Conservation (phyloP, 495 filamentous ascomycete species). For the Tuber borchii region DNA sequence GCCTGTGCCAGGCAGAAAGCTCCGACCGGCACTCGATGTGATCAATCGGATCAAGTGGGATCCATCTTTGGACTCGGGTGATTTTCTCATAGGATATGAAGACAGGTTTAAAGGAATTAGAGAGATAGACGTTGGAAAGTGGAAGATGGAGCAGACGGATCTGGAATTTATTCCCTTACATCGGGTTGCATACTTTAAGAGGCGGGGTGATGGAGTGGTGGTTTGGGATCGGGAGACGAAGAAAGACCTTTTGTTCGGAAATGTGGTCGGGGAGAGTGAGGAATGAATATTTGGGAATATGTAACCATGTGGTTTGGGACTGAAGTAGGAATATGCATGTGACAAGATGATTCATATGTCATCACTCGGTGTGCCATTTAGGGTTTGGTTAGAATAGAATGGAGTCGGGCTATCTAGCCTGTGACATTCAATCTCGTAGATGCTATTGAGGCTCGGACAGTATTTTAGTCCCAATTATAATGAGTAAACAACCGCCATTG, state of each 20-base stretch:
- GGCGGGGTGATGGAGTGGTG: slow-evolving; percentile 47
- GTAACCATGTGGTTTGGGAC: background rate
- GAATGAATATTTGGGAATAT: background rate
- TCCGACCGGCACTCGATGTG: slow-evolving; percentile 53
- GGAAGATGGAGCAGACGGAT: slow-evolving; percentile 71
- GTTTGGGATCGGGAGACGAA: slow-evolving; percentile 56
- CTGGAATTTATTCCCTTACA: slow-evolving; percentile 83
- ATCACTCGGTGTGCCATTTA: background rate
- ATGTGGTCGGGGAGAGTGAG: slow-evolving; percentile 35
- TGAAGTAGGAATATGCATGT: background rate
- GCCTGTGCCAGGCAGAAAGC: slow-evolving; percentile 31
- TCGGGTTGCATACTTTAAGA: slow-evolving; percentile 65
- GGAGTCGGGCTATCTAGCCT: background rate
- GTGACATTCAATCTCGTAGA: background rate
- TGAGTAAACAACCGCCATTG: background rate
- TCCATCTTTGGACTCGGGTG: slow-evolving; percentile 50
- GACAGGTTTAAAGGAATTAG: slow-evolving; percentile 63
- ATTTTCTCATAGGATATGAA: slow-evolving; percentile 68
- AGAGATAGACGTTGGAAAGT: slow-evolving; percentile 58
- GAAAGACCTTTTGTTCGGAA: slow-evolving; percentile 56
- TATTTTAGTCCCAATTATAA: background rate
- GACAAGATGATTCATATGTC: background rate
- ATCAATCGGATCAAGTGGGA: slow-evolving; percentile 73
- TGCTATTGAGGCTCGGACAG: background rate
- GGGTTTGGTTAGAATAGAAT: background rate